Conservation (phyloP, 371 early-diverging fungal species). For the Mortierella sp. region DNA sequence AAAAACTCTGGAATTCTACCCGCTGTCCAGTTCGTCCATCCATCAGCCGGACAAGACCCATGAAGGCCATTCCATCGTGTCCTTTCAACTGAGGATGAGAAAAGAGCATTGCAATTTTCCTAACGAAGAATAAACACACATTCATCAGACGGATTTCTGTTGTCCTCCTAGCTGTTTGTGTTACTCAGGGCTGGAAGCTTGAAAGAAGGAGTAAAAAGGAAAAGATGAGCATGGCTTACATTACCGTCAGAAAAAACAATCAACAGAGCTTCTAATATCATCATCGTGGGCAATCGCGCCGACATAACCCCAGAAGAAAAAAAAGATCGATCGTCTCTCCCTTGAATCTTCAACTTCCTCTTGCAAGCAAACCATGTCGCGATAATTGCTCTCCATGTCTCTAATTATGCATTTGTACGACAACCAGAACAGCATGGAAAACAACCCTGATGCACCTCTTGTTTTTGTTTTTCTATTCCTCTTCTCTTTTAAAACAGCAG, state of each 20-base stretch:
- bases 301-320: neutral
- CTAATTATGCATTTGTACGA: neutral
- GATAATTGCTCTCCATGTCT: slow-evolving; percentile 14
- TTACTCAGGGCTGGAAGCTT: neutral
- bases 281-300: neutral
- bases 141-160: neutral
- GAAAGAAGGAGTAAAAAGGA: neutral
- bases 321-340: neutral
- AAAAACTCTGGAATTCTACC: neutral
- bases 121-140: neutral
- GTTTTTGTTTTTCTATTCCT: neutral
- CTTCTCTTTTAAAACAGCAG: neutral
- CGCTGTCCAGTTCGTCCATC: neutral
- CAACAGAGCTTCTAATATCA: neutral
- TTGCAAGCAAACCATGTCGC: neutral
- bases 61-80: neutral
- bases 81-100: neutral
- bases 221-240: neutral
- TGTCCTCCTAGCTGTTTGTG: neutral
- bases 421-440: neutral
- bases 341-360: neutral
- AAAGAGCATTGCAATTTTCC: neutral
- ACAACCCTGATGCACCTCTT: neutral
- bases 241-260: neutral
- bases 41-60: neutral